Evolutionary conservation across 2,329 filamentous ascomycete species (phyloP), one percentile per base, ranked within the genome.

Genomic region (Aspergillus aculeatus): DNA sequence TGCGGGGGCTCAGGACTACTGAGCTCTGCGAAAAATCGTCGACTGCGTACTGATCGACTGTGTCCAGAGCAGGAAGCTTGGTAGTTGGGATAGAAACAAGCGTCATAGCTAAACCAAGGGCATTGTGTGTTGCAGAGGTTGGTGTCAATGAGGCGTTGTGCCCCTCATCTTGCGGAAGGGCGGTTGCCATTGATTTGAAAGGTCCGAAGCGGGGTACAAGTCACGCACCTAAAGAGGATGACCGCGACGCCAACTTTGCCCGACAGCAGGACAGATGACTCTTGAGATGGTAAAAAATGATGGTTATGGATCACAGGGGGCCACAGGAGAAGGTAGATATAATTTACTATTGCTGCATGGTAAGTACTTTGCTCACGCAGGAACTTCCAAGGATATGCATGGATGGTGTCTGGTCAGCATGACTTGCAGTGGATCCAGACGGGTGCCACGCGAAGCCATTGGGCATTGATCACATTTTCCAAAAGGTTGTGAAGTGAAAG

Each of bases 61-160:
- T 69, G 50, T 71, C 66, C 53, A 71, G 56, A 10, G 67, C 62
- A 35, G 69, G 69, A 35, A 71, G 57, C 53, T 68, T 71, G 24
- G 69, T 71, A 16, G 68, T 55, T 1, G 69, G 69, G 16, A 66
- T 35, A 44, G 58, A 29, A n/a, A 64, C 60, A 48, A 47, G 11
- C 47, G 32, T 12, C 21, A 55, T 47, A 24, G 19, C 26, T 19
- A 48, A 32, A 32, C 23, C 31, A 14, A 21, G 32, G 32, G 23
- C 55, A 50, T 57, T 35, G 49, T 29, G 11, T 29, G 35, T 49
- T 11, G 35, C 19, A 23, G 41, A 47, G 19, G 51, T 26, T 16
- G 57, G 38, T 21, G 52, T 26, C 44, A 16, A 35, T 10, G 62
- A 50, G 50, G 35, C 50, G 29, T 51, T 29, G 44, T 62, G 56